Conservation (phyloP, 208 protist species). For the Acanthamoeba royreba region DNA sequence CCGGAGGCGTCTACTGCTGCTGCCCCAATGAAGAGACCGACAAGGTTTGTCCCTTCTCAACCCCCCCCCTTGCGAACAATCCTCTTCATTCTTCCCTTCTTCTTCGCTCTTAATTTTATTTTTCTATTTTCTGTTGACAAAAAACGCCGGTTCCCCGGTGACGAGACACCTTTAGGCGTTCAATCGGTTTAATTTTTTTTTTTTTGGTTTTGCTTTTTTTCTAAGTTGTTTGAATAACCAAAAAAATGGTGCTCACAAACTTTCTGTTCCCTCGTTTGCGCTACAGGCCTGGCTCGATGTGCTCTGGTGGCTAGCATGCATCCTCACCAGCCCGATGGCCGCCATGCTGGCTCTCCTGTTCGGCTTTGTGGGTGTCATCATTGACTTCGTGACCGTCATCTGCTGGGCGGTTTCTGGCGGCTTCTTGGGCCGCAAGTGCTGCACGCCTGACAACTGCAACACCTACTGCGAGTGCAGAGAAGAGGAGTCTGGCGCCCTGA, state of each 20-base stretch:
- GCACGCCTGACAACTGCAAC: not conserved
- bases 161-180: no score
- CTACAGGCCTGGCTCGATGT: not conserved
- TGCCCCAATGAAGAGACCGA: conserved; percentile 26
- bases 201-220: not conserved
- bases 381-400: not conserved
- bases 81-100: not conserved
- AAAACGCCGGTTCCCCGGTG: no score
- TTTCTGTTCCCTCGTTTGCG: not conserved
- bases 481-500: not conserved
- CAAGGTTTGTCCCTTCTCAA: no score
- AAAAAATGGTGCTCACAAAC: not conserved
- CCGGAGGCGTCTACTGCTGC: conserved; percentile 14
- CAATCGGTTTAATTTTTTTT: no score
- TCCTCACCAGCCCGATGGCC: conserved; percentile 1
- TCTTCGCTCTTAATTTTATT: no score
- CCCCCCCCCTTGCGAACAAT: no score
- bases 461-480: conserved; percentile 29
- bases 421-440: conserved; percentile 6
- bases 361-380: not conserved
- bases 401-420: not conserved
- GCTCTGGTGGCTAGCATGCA: not conserved
- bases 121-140: no score
- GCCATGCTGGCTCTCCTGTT: not conserved
- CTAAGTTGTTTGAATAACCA: not conserved